Conservation (phyloP, 257 asterid genomes). For the Buddleja alternifolia region DNA sequence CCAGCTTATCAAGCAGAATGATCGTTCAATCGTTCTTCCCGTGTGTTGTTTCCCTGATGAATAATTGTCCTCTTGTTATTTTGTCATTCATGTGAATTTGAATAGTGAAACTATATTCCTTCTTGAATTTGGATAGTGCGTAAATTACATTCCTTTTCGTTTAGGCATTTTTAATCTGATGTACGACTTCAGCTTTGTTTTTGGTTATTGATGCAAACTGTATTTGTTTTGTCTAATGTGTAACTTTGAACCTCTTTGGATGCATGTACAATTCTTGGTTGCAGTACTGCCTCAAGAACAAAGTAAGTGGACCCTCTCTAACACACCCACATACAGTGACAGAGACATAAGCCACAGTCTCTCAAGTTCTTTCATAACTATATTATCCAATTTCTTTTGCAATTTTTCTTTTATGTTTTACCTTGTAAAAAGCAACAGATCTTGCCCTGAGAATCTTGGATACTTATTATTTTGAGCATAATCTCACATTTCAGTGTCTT, state of each 20-base stretch:
- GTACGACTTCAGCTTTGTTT: constrained; percentile 17
- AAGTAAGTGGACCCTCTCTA: constrained; percentile 57
- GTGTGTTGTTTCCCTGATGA: constrained; percentile 17
- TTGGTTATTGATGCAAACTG: constrained; percentile 22
- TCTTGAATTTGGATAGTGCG: constrained; percentile 16
- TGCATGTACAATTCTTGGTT: constrained; percentile 51
- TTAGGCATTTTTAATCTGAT: background rate
- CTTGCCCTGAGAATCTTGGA: background rate
- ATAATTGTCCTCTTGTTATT: constrained; percentile 16
- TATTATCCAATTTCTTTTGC: constrained; percentile 15
- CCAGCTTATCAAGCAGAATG: constrained; percentile 2
- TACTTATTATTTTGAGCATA: background rate
- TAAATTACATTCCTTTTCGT: constrained; percentile 14
- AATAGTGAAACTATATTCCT: constrained; percentile 17
- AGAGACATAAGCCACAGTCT: background rate
- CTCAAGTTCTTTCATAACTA: background rate
- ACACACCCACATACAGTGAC: constrained; percentile 1
- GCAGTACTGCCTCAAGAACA: constrained; percentile 94
- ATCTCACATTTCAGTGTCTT: constrained; percentile 14
- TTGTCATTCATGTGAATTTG: constrained; percentile 18
- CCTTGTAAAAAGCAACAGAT: background rate
- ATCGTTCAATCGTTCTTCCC: constrained; percentile 3
- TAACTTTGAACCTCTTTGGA: constrained; percentile 38
- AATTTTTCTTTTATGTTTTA: background rate
- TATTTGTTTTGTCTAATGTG: constrained; percentile 36